Conservation (phyloP, 1,284 basidiomycete species). For the Tilletiaria anomala region DNA sequence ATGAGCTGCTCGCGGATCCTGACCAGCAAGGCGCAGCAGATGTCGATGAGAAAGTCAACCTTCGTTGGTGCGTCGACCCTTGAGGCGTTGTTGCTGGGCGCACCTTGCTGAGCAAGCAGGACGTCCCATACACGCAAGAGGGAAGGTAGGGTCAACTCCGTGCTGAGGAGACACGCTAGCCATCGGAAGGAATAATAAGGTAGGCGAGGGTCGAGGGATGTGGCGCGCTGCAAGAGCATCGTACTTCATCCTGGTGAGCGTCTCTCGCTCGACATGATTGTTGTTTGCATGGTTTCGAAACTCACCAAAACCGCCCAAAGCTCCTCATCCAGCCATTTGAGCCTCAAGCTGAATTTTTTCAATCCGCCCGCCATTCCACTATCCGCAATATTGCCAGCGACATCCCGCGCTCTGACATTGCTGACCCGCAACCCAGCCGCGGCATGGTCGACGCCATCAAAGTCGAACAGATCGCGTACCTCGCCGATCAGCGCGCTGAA, state of each 20-base stretch:
- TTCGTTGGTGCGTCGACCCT: conserved; percentile 10
- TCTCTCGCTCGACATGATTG: too few species aligned
- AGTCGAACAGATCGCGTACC: conserved; percentile 35
- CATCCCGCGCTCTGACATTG: conserved; percentile 1
- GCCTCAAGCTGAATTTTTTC: conserved; percentile 17
- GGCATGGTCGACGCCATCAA: conserved; percentile 20
- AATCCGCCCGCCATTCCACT: conserved; percentile 27
- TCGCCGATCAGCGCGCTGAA: conserved; percentile 31
- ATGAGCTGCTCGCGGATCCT: conserved; percentile 7
- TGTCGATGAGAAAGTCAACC: conserved; percentile 32
- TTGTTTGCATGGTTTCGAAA: background rate
- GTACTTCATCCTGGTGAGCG: too few species aligned
- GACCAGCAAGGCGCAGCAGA: conserved; percentile 31
- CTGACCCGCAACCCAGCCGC: conserved; percentile 4
- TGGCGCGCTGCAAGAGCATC: too few species aligned
- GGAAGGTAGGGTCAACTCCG: conserved; percentile 24
- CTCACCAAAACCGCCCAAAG: conserved; percentile 19
- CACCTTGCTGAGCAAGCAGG: conserved; percentile 22
- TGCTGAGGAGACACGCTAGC: conserved; percentile 31
- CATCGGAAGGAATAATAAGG: conserved; percentile 37
- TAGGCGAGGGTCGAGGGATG: conserved; percentile 23
- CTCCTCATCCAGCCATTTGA: conserved; percentile 20
- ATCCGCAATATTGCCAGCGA: background rate
- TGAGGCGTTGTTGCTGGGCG: conserved; percentile 1
- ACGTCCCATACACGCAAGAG: conserved; percentile 34